Conservation (phyloP, 495 filamentous ascomycete species). For the Lophiotrema nucula region DNA sequence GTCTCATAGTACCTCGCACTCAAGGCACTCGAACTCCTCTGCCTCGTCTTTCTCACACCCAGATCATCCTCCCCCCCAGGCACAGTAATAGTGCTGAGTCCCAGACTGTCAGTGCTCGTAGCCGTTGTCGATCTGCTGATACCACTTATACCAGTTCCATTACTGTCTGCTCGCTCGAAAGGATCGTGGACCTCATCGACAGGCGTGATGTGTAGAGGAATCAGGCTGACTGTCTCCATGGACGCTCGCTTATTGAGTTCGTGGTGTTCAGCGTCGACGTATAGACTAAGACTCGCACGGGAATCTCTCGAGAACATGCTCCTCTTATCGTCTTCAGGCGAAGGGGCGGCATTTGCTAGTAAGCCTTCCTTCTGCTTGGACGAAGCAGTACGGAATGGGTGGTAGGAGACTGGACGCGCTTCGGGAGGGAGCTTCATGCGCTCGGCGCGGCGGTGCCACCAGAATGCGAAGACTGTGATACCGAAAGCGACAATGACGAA, state of each 20-base stretch:
- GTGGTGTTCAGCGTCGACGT: constrained; percentile 8
- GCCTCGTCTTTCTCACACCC: background rate
- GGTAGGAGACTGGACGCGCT: constrained; percentile 19
- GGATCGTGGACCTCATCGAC: constrained; percentile 13
- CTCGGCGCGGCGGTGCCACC: constrained; percentile 9
- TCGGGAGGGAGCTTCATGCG: constrained; percentile 26
- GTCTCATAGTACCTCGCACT: constrained; percentile 21
- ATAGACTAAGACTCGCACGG: constrained; percentile 8
- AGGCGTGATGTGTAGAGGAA: constrained; percentile 25
- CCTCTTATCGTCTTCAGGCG: constrained; percentile 18
- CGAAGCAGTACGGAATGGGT: constrained; percentile 14
- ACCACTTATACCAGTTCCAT: constrained; percentile 2
- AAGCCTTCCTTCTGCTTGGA: constrained; percentile 13
- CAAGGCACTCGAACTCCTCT: constrained; percentile 13
- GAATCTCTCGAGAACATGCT: constrained; percentile 26
- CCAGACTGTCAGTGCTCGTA: constrained; percentile 6
- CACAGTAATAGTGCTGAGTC: constrained; percentile 9
- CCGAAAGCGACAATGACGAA: constrained; percentile 13
- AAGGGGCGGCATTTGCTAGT: constrained; percentile 15
- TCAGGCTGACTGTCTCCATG: constrained; percentile 16
- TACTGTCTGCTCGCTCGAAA: background rate
- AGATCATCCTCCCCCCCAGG: background rate
- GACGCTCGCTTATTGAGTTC: background rate
- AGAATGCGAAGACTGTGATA: constrained; percentile 9
- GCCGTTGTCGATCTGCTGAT: constrained; percentile 9